Conservation (phyloP, 257 asterid species). For the Forsythia suspensa region DNA sequence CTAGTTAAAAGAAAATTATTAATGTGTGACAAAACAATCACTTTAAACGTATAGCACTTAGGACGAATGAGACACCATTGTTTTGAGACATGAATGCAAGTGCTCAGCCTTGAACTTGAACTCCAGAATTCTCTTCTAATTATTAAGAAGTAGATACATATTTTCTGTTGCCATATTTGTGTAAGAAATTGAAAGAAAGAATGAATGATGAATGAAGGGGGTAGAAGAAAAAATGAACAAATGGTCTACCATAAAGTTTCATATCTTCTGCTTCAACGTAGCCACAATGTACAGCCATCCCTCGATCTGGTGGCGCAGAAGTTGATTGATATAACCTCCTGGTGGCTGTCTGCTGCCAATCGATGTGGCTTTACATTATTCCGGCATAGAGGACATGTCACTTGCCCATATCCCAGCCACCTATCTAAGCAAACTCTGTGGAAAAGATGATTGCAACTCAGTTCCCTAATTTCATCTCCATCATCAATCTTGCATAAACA, state of each 20-base stretch:
- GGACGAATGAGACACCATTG: neutral
- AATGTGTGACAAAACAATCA: no score
- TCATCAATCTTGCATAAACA: slow-evolving; percentile 11
- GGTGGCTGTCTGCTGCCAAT: slow-evolving; percentile 14
- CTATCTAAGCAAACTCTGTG: slow-evolving; percentile 40
- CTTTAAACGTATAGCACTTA: no score
- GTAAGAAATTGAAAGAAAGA: neutral
- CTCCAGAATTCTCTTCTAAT: neutral
- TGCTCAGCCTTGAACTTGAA: neutral
- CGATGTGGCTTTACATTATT: slow-evolving; percentile 20
- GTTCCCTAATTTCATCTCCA: slow-evolving; percentile 29
- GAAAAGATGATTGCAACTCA: slow-evolving; percentile 37
- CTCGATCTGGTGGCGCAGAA: slow-evolving; percentile 11
- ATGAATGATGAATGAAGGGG: slow-evolving; percentile 1
- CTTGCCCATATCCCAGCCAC: slow-evolving; percentile 34
- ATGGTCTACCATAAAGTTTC: neutral
- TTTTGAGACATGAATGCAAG: neutral
- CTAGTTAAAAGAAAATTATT: no score
- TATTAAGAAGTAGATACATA: neutral
- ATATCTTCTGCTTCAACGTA: slow-evolving; percentile 17
- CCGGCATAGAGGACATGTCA: slow-evolving; percentile 38
- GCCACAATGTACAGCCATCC: slow-evolving; percentile 33
- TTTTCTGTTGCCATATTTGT: neutral
- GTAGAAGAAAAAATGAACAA: no score
- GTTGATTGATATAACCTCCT: slow-evolving; percentile 22